These are phyloP conservation scores for Ascobolus immersus DNA, from an alignment of 495 filamentous ascomycete genomes.

Conservation along the genomic window DNA sequence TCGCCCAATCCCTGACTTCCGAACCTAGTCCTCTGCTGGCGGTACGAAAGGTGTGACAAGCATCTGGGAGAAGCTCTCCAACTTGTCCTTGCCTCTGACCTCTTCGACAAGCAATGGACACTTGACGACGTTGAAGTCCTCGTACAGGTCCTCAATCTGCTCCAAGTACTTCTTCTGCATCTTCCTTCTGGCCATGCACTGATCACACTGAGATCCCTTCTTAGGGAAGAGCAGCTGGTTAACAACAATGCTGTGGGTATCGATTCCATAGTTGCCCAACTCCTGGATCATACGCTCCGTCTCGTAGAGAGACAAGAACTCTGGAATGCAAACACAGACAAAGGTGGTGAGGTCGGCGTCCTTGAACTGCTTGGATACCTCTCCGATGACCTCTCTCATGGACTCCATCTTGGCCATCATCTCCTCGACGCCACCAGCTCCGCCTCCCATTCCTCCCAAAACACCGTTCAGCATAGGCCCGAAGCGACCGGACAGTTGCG, in stretches of 20 bases:
- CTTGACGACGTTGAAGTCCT: constrained; percentile 96
- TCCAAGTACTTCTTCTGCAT: constrained; percentile 99
- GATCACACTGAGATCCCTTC: constrained; percentile 62
- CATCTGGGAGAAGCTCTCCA: constrained; percentile 89
- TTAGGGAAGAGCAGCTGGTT: constrained; percentile 93
- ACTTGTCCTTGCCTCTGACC: constrained; percentile 75
- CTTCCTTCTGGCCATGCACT: constrained; percentile 80
- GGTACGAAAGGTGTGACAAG: constrained; percentile 61
- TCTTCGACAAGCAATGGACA: constrained; percentile 92
- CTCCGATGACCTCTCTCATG: constrained; percentile 70
- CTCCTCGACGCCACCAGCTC: constrained; percentile 66
- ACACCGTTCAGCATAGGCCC: constrained; percentile 88
- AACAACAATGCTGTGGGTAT: constrained; percentile 91
- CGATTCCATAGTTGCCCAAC: constrained; percentile 73
- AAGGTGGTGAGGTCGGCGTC: constrained; percentile 89
- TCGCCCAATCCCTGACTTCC: too few species aligned
- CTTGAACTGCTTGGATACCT: constrained; percentile 97
- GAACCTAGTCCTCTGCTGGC: constrained; percentile 26
- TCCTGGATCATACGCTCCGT: constrained; percentile 99
- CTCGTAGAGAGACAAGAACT: constrained; percentile 93
- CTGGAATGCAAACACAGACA: constrained; percentile 92
- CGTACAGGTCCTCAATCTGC: constrained; percentile 95
- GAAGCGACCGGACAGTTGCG: constrained; percentile 77
- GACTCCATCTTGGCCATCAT: constrained; percentile 84
- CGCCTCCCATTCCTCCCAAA: constrained; percentile 51